A percentile compares a stretch with the other conserved stretches of the same genome.
Evolutionary conservation across 225 moss, liverwort and hornwort species (phyloP).

Genomic region (Takakia lepidozioides): DNA sequence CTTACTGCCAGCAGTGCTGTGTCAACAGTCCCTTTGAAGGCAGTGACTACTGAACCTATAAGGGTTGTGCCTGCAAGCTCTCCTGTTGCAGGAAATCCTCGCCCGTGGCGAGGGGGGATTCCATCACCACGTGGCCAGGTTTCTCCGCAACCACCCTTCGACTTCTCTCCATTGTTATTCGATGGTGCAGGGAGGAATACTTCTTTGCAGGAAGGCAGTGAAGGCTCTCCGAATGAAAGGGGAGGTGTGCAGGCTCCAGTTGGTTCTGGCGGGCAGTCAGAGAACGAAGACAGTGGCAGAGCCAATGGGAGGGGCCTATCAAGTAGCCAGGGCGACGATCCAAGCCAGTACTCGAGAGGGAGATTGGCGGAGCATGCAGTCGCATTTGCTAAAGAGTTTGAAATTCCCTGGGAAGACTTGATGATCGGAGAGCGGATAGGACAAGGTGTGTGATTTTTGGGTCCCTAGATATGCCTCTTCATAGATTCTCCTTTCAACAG

Average conservation of each 20-base stretch:
- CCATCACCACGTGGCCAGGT: constrained; percentile 39
- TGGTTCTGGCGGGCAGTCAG: constrained; percentile 12
- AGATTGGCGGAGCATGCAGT: constrained; percentile 61
- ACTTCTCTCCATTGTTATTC: constrained; percentile 44
- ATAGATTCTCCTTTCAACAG: no score
- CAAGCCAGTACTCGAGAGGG: constrained; percentile 33
- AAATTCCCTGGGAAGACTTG: constrained; percentile 86
- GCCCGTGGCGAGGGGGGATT: constrained; percentile 37
- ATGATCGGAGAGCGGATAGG: constrained; percentile 87
- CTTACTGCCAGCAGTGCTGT: constrained; percentile 2
- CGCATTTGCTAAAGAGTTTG: constrained; percentile 60
- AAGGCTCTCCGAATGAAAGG: constrained; percentile 8
- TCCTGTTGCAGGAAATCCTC: constrained; percentile 32
- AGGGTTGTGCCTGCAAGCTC: constrained; percentile 14
- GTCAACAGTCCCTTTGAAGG: constrained; percentile 6
- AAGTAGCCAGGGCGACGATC: constrained; percentile 46
- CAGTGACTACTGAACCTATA: constrained; percentile 10
- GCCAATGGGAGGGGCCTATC: constrained; percentile 22
- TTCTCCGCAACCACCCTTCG: constrained; percentile 41
- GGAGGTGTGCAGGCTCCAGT: constrained; percentile 15
- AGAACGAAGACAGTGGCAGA: constrained; percentile 16
- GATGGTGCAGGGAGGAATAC: constrained; percentile 1
- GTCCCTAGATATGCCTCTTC: no score
- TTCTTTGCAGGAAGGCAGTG: background rate
- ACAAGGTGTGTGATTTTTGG: constrained; percentile 47